phyloP scores from a whole-genome alignment of 139 green algal genomes.

The Chlorella vulgaris region DNA sequence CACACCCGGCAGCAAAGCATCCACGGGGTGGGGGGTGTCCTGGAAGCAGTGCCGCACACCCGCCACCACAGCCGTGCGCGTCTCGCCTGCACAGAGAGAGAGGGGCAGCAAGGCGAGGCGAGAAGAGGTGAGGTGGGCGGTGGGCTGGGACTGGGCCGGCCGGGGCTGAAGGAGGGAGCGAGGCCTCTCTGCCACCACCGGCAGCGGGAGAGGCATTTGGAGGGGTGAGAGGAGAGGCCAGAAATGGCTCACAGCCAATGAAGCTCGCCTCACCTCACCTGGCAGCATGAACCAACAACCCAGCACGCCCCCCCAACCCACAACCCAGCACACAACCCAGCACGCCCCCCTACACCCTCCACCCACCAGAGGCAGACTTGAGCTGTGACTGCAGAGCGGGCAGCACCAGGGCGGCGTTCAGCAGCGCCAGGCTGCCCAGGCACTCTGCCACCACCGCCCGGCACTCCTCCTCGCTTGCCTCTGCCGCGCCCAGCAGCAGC shows the following conservation, averaged over 20 bases:
- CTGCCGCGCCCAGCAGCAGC: slow-evolving; percentile 74
- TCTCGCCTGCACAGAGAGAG: not conserved
- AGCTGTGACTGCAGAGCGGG: slow-evolving; percentile 48
- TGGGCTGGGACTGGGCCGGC: too few relatives aligned
- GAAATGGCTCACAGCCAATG: too few relatives aligned
- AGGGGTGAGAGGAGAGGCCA: too few relatives aligned
- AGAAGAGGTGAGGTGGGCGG: not conserved
- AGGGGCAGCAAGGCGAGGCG: too few relatives aligned
- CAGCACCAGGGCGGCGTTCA: slow-evolving; percentile 64
- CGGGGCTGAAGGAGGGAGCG: too few relatives aligned
- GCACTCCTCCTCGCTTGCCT: slow-evolving; percentile 89
- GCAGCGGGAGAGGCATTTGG: too few relatives aligned
- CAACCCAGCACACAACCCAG: not conserved
- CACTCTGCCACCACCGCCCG: slow-evolving; percentile 92
- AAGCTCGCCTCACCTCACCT: too few relatives aligned
- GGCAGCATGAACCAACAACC: too few relatives aligned
- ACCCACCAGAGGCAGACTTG: slow-evolving; percentile 4
- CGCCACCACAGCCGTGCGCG: slow-evolving; percentile 62
- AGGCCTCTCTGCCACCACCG: too few relatives aligned
- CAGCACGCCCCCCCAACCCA: not conserved
- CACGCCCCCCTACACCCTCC: not conserved
- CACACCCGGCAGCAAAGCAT: slow-evolving; percentile 58
- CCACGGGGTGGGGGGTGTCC: slow-evolving; percentile 73
- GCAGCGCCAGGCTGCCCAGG: slow-evolving; percentile 82
- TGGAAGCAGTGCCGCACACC: slow-evolving; percentile 74